Conservation (phyloP, 805 yeast genomes). For the Zygosaccharomyces bailii region DNA sequence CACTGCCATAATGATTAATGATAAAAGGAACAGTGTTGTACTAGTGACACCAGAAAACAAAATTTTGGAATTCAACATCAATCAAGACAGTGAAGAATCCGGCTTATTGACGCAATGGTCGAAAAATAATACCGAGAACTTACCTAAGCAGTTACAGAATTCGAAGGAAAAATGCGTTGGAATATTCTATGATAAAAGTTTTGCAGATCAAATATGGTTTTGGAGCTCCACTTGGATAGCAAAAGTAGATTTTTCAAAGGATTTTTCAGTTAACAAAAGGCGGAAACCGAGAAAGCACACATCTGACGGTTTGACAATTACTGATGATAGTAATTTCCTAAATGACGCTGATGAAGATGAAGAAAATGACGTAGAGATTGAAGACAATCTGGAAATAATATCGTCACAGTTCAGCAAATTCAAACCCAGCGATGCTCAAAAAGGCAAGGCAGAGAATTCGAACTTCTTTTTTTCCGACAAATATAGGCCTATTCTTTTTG, state of each 20-base stretch:
- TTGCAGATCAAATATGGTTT: slow-evolving; percentile 61
- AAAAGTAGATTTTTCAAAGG: slow-evolving; percentile 60
- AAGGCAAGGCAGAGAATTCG: slow-evolving; percentile 33
- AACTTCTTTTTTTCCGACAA: slow-evolving; percentile 75
- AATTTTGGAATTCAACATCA: slow-evolving; percentile 59
- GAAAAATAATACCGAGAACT: slow-evolving; percentile 62
- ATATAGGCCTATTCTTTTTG: slow-evolving; percentile 68
- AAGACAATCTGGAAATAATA: slow-evolving; percentile 15
- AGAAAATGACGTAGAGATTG: slow-evolving; percentile 28
- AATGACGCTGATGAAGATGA: slow-evolving; percentile 35
- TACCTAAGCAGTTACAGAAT: slow-evolving; percentile 61
- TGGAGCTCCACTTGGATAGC: slow-evolving; percentile 84
- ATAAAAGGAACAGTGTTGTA: slow-evolving; percentile 46
- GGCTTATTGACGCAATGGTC: slow-evolving; percentile 68
- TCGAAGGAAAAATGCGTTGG: slow-evolving; percentile 72
- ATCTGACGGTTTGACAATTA: slow-evolving; percentile 44
- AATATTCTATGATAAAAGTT: slow-evolving; percentile 48
- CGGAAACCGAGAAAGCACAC: slow-evolving; percentile 38
- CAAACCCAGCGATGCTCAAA: slow-evolving; percentile 24
- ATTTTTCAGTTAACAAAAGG: slow-evolving; percentile 46
- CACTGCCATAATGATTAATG: slow-evolving; percentile 57
- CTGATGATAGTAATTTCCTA: slow-evolving; percentile 38
- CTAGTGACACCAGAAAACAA: slow-evolving; percentile 72
- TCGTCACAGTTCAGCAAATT: slow-evolving; percentile 12
- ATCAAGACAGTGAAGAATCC: slow-evolving; percentile 15